A percentile compares a stretch with the other conserved stretches of the same genome.
phyloP scores from a whole-genome alignment of 129 eudicot genomes.

The Centaurea solstitialis region DNA sequence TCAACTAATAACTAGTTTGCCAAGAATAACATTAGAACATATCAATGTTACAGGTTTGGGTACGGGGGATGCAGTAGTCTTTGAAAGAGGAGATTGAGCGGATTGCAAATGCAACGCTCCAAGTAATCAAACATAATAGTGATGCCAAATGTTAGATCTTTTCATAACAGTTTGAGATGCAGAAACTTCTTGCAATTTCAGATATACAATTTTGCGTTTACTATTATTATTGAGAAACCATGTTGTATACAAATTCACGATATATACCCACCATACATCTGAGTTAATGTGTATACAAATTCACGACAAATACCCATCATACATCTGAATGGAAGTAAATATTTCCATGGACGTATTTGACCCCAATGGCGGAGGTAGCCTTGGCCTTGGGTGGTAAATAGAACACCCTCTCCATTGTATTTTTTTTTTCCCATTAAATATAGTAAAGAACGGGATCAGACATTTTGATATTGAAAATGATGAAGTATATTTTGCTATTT shows the following conservation, averaged over 20 bases:
- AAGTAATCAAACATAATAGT: not conserved
- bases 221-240: not conserved
- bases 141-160: not conserved
- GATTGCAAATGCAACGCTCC: conserved; percentile 22
- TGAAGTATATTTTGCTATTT: no score
- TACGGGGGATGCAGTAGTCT: conserved; percentile 83
- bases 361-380: no score
- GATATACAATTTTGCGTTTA: not conserved
- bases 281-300: conserved; percentile 10
- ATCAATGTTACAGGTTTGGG: conserved; percentile 55
- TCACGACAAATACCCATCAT: not conserved
- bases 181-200: not conserved
- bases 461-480: no score
- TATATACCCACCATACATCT: not conserved
- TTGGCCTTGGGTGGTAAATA: no score
- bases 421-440: no score
- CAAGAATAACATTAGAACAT: not conserved
- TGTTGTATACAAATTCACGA: conserved; percentile 9
- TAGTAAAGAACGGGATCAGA: no score
- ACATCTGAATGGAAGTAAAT: not conserved
- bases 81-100: conserved; percentile 57
- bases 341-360: conserved; percentile 5
- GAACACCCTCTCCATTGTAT: no score
- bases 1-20: not conserved
- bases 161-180: not conserved